Evolutionary conservation across 2,329 filamentous ascomycete genomes (phyloP), one percentile per base, ranked within the genome.

Genomic region (Thelonectria discophora): DNA sequence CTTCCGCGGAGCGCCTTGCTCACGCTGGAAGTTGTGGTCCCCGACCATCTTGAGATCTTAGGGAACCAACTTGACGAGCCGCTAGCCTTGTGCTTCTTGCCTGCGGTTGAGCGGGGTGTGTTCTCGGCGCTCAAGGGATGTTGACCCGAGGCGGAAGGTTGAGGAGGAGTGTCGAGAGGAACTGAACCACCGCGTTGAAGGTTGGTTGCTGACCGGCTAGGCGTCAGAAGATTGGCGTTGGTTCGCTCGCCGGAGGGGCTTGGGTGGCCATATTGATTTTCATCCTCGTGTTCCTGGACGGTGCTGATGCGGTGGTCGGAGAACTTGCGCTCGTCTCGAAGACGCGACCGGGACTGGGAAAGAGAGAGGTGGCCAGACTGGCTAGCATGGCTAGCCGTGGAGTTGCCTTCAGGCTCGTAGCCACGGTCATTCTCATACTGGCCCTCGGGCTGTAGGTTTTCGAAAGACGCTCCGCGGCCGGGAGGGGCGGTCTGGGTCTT

Each of bases 31-130:
- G 94, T 87, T 0, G 95, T 99, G 2, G 94, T 98, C 79, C 96
- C 95, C 0, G 94, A 98, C 95, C 95, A 99, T 45, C 95, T 88
- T 6, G 95, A 98, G 65, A 97, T 94, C 80, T 97, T 97, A 21
- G 94, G 93, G 64, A 97, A 91, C 82, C 87, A 88, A 53, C 86
- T 82, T 0, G 91, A 92, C 0, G 93, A 95, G 60, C 88, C 88
- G 73, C 86, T 90, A 1, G 92, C 94, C 76, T 97, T 97, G 80
- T 96, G 91, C 80, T 97, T 97, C 76, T 91, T 93, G 6, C 92
- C 90, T 6, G 34, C 34, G 34, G 34, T 15, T 1, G 86, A 88
- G 42, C 74, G 74, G 11, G 93, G 92, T 0, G 92, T 97, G 64
- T 93, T 92, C 64, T 96, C 93, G 58, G 88, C 89, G 79, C 91